Conservation (phyloP, 192 early-diverging fungal genomes). For the Geranomyces variabilis region DNA sequence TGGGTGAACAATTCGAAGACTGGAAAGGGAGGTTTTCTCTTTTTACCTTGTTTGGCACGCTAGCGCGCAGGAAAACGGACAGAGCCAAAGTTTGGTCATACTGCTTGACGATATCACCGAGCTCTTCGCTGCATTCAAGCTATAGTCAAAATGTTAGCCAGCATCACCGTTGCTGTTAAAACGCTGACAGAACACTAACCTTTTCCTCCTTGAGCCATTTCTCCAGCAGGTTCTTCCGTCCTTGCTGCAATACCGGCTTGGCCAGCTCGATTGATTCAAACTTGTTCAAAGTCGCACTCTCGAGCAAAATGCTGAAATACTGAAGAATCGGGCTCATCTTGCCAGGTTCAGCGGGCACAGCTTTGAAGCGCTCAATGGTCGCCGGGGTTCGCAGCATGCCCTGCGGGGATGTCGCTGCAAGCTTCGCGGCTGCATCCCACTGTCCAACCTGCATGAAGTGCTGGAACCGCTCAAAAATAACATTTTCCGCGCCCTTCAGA, state of each 20-base stretch:
- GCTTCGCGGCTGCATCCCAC: slow-evolving; percentile 88
- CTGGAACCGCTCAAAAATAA: slow-evolving; percentile 92
- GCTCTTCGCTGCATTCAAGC: slow-evolving; percentile 95
- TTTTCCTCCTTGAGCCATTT: slow-evolving; percentile 99
- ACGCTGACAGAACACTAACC: background rate
- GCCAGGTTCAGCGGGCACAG: slow-evolving; percentile 69
- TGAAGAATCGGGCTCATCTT: slow-evolving; percentile 92
- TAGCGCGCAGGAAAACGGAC: slow-evolving; percentile 92
- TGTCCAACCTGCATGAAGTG: slow-evolving; percentile 75
- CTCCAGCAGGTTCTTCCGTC: slow-evolving; percentile 90
- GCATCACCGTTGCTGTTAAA: background rate
- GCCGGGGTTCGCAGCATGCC: slow-evolving; percentile 91
- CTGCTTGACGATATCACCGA: slow-evolving; percentile 95
- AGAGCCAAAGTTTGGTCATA: slow-evolving; percentile 89
- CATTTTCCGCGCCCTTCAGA: slow-evolving; percentile 89
- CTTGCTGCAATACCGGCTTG: slow-evolving; percentile 85
- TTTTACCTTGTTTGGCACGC: slow-evolving; percentile 92
- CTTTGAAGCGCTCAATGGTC: slow-evolving; percentile 94
- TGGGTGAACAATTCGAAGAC: background rate
- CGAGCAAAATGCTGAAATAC: slow-evolving; percentile 96
- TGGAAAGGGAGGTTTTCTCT: slow-evolving; percentile 36
- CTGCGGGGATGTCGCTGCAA: slow-evolving; percentile 90
- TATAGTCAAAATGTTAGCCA: slow-evolving; percentile 18
- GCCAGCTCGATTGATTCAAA: slow-evolving; percentile 94
- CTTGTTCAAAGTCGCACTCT: slow-evolving; percentile 93